Evolutionary conservation across 345 rosid species (phyloP).

Genomic region (Microthlaspi erraticum): DNA sequence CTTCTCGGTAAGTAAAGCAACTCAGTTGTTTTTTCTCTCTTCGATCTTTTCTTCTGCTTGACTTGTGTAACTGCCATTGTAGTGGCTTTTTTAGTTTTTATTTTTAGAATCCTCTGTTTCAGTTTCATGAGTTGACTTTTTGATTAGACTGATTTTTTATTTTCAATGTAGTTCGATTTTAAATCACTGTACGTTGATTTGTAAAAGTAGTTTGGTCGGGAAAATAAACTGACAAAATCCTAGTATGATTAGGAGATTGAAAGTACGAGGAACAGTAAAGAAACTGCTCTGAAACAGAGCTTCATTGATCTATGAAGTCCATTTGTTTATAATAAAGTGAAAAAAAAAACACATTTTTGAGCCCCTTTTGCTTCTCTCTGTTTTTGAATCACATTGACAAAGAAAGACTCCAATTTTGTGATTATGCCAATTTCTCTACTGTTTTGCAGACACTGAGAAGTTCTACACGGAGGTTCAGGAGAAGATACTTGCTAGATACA

Average conservation of each 20-base stretch:
- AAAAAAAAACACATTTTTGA: no score
- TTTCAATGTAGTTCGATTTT: background rate
- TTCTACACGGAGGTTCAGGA: slow-evolving; percentile 93
- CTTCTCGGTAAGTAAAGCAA: slow-evolving; percentile 74
- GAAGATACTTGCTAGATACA: slow-evolving; percentile 76
- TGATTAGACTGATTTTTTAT: background rate
- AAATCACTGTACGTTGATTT: background rate
- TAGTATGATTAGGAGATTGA: no score
- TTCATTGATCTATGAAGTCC: background rate
- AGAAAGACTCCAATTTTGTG: background rate
- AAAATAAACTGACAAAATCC: no score
- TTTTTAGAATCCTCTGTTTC: background rate
- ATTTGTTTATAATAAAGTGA: background rate
- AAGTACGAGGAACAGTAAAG: no score
- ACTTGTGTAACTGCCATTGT: background rate
- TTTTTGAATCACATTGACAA: background rate
- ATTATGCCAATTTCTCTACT: slow-evolving; percentile 2
- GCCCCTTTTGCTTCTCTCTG: background rate
- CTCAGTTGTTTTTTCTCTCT: background rate
- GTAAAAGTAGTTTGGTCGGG: background rate
- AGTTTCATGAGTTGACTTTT: background rate
- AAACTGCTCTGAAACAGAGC: background rate
- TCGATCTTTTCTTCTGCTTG: background rate
- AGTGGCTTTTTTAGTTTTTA: background rate
- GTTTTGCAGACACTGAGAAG: slow-evolving; percentile 81